phyloP scores from a whole-genome alignment of 2,329 filamentous ascomycete species.

The Neoascochyta sp. region DNA sequence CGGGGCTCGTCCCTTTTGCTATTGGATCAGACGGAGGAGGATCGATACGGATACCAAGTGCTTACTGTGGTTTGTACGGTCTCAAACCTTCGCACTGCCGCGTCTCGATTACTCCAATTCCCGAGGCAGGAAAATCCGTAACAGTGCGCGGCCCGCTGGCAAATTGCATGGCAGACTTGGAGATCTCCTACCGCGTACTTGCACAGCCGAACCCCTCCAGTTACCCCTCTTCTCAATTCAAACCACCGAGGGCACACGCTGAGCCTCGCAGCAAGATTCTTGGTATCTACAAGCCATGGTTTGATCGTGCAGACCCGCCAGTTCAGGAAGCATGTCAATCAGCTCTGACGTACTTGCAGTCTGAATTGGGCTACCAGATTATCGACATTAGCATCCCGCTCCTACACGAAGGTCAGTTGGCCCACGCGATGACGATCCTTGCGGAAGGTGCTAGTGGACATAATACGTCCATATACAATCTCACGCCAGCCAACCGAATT shows the following conservation, averaged over 20 bases:
- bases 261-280: constrained; percentile 55
- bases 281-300: constrained; percentile 67
- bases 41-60: constrained; percentile 68
- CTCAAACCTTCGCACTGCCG: constrained; percentile 76
- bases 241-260: constrained; percentile 47
- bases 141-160: constrained; percentile 73
- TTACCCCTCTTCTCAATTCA: constrained; percentile 60
- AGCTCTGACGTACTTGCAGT: constrained; percentile 57
- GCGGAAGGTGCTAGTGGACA: constrained; percentile 60
- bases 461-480: constrained; percentile 49
- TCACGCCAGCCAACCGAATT: constrained; percentile 67
- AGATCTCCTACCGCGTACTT: constrained; percentile 78
- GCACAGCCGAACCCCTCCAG: constrained; percentile 65
- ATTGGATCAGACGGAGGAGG: constrained; percentile 71
- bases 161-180: constrained; percentile 70
- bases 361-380: constrained; percentile 51
- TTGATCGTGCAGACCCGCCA: constrained; percentile 61
- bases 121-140: constrained; percentile 58
- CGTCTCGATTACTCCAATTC: constrained; percentile 56
- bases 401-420: constrained; percentile 67
- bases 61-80: constrained; percentile 77
- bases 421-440: constrained; percentile 75
- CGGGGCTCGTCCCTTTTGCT: constrained; percentile 70
- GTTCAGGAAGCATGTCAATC: constrained; percentile 62
- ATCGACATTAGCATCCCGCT: constrained; percentile 64